Base-by-base conservation (phyloP, 73 alveolate species). In the Paraurostyla sp. region DNA sequence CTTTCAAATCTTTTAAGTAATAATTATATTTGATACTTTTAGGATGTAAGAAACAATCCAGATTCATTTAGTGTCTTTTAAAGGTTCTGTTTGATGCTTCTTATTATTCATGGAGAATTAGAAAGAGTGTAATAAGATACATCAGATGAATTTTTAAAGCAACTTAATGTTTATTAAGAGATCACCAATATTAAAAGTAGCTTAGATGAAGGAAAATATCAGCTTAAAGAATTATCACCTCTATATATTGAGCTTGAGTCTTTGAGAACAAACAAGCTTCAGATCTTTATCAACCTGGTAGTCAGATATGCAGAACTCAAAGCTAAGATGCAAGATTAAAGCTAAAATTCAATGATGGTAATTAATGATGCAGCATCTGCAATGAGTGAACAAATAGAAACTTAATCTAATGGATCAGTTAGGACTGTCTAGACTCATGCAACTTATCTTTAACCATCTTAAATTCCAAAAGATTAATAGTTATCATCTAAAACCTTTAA, bases 61-160 rank as follows among this genome's bases (percentile, higher is more conserved):
- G 85, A 69, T 7, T 27, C 42, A 27, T 69, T 69, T 38, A 40
- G 65, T 16, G 85, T 69, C 9, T 69, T 69, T 25, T 25, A 69
- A 38, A 6, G 85, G 2, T 69, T 69, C 62, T 69, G 85, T 23
- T 23, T 69, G 7, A n/a, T 69, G 58, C 38, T 69, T 7, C 49
- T 69, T 3, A 69, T 69, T 4, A 40, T 69, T 27, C 85, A 69
- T 69, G 85, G 85, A 3, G 85, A 69, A 43, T 25, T 69, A 20
- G 85, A 69, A 6, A 69, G 85, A 43, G 85, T 69, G 62, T 23
- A 69, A 38, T 40, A 33, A 36, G 85, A 69, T 15, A 40, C 32
- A 69, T 41, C 85, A 9, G 85, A 69, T 69, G 85, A 69, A 40
- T 69, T 69, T 33, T 38, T 69, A 16, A 69, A 69, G 63, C 9